Conservation (phyloP, 495 filamentous ascomycete species). For the Penicillium goetzii region DNA sequence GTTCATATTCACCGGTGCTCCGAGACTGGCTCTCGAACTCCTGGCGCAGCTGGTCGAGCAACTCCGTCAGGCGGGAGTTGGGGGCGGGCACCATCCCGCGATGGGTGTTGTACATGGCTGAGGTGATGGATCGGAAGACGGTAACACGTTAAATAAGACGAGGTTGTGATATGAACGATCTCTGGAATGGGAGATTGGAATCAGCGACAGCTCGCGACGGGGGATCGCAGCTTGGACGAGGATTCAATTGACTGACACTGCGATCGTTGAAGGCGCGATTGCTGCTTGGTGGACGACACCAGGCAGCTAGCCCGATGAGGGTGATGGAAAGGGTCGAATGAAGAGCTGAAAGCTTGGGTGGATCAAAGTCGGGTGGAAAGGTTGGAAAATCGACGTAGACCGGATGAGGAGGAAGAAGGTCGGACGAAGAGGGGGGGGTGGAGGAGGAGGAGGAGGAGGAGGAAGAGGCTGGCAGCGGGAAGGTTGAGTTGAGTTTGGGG, state of each 20-base stretch:
- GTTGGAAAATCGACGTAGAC: background rate
- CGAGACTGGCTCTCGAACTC: slow-evolving; percentile 87
- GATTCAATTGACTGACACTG: slow-evolving; percentile 21
- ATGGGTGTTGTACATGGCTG: slow-evolving; percentile 85
- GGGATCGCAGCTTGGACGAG: slow-evolving; percentile 21
- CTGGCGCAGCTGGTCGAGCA: slow-evolving; percentile 83
- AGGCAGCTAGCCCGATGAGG: slow-evolving; percentile 30
- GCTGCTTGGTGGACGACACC: slow-evolving; percentile 37
- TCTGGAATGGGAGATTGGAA: slow-evolving; percentile 8
- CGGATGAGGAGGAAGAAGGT: slow-evolving; percentile 10
- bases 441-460: slow-evolving; percentile 26
- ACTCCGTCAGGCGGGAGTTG: slow-evolving; percentile 81
- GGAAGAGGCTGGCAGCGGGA: slow-evolving; percentile 37
- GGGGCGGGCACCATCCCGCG: slow-evolving; percentile 77
- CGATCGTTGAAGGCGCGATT: slow-evolving; percentile 26
- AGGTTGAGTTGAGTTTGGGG: slow-evolving; percentile 33
- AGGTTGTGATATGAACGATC: background rate
- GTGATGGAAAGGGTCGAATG: background rate
- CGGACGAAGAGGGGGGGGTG: slow-evolving; percentile 14
- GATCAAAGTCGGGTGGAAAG: background rate
- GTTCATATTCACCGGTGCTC: slow-evolving; percentile 80
- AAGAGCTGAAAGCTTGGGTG: slow-evolving; percentile 2
- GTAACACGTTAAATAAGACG: background rate
- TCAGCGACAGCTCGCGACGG: slow-evolving; percentile 26
- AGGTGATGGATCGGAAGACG: background rate